Evolutionary conservation across 2,329 filamentous ascomycete genomes (phyloP).

Genomic region (Pseudogymnoascus sp.): DNA sequence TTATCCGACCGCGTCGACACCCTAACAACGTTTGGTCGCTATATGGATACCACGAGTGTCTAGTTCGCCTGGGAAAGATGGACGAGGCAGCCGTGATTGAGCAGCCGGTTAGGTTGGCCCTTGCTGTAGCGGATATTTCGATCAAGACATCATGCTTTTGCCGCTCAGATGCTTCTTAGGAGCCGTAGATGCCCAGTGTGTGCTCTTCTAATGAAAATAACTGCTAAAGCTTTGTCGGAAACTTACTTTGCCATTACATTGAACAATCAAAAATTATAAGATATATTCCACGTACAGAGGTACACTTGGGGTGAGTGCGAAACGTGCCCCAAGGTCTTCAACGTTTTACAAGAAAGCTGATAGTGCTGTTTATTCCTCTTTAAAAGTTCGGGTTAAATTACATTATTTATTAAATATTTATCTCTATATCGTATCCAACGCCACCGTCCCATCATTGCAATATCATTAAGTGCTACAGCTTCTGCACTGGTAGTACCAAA

Average conservation of each 20-base stretch:
- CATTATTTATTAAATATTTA: neutral
- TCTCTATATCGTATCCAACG: neutral
- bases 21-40: constrained; percentile 69
- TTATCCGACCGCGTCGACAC: constrained; percentile 58
- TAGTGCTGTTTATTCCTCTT: neutral
- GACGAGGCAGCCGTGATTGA: constrained; percentile 40
- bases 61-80: constrained; percentile 43
- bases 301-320: neutral
- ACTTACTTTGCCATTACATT: neutral
- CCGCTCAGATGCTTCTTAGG: constrained; percentile 19
- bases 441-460: neutral
- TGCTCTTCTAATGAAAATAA: neutral
- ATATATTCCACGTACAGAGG: neutral
- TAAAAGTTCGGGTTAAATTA: neutral
- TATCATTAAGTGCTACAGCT: neutral
- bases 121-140: constrained; percentile 50
- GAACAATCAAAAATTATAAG: neutral
- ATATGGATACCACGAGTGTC: constrained; percentile 64
- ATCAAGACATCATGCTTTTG: constrained; percentile 53
- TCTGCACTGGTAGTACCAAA: neutral
- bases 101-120: constrained; percentile 42
- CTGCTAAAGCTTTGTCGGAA: neutral
- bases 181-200: neutral
- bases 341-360: neutral
- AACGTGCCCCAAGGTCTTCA: neutral